A percentile compares a stretch with the other conserved stretches of the same genome.
Conservation (phyloP, 192 early-diverging fungal species). For the Coemansia guatemalensis region DNA sequence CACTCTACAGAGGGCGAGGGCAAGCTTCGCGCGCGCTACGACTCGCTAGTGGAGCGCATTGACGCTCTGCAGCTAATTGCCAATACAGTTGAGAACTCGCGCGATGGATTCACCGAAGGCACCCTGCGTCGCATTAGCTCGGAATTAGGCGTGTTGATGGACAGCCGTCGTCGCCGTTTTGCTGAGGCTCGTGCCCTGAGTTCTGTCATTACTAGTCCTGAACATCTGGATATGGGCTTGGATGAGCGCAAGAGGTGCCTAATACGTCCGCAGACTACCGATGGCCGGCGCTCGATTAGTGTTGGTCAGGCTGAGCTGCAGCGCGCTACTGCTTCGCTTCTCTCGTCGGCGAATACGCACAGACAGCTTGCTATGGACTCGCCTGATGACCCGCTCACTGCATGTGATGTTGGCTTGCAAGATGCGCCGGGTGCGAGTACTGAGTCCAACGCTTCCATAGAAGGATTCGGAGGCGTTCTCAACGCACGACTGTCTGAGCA, state of each 20-base stretch:
- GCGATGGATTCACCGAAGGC: slow-evolving; percentile 38
- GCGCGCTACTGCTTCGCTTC: neutral
- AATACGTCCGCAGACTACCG: neutral
- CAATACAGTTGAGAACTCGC: slow-evolving; percentile 52
- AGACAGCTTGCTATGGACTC: neutral
- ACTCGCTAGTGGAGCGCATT: slow-evolving; percentile 32
- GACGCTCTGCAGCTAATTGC: slow-evolving; percentile 46
- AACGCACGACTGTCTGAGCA: no score
- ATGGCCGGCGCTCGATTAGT: slow-evolving; percentile 18
- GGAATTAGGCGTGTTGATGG: slow-evolving; percentile 42
- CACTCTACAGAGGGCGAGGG: neutral
- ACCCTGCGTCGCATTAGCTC: slow-evolving; percentile 49
- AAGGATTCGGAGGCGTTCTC: no score
- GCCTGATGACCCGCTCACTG: no score
- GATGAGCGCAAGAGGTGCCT: no score
- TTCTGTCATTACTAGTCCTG: neutral
- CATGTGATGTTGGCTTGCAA: no score
- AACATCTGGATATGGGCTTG: neutral
- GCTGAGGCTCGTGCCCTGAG: slow-evolving; percentile 13
- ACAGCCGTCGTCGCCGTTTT: slow-evolving; percentile 19
- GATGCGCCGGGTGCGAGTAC: no score
- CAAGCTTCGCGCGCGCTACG: slow-evolving; percentile 19
- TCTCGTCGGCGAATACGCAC: neutral
- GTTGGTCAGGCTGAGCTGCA: slow-evolving; percentile 25
- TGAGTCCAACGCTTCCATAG: no score